A percentile compares a stretch with the other conserved stretches of the same genome.
Conservation (phyloP, 495 filamentous ascomycete genomes). For the Lophiostoma macrostomum region DNA sequence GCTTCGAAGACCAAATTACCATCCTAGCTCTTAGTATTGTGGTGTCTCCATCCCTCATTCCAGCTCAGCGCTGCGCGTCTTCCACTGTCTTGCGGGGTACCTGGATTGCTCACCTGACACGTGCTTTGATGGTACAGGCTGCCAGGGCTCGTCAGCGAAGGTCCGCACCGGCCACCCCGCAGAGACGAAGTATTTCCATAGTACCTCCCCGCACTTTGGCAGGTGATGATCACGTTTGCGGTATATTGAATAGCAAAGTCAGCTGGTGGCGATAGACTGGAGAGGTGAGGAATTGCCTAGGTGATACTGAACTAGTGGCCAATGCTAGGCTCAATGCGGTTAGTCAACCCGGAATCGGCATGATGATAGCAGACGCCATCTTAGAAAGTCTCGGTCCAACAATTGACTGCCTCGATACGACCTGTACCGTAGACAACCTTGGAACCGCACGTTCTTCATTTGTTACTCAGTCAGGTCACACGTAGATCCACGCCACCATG, state of each 20-base stretch:
- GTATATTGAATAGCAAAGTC: constrained; percentile 21
- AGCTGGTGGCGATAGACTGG: constrained; percentile 5
- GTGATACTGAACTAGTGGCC: background rate
- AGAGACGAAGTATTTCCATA: background rate
- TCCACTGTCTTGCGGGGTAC: background rate
- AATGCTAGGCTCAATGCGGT: constrained; percentile 1
- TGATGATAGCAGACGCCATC: too few species aligned
- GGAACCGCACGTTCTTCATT: constrained; percentile 8
- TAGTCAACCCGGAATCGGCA: constrained; percentile 13
- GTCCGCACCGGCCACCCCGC: background rate
- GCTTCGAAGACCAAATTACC: too few species aligned
- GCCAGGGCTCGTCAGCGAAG: background rate
- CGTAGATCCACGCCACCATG: constrained; percentile 51
- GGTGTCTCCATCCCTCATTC: too few species aligned
- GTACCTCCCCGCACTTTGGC: background rate
- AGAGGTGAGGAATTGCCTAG: background rate
- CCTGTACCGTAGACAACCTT: constrained; percentile 10
- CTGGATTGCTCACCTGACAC: background rate
- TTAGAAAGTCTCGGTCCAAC: constrained; percentile 17
- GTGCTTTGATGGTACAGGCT: background rate
- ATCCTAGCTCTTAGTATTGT: too few species aligned
- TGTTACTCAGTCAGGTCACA: constrained; percentile 13
- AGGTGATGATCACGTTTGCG: constrained; percentile 7
- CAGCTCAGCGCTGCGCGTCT: too few species aligned
- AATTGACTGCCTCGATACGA: constrained; percentile 15